Conservation (phyloP, 140 eudicot genomes). For the Erigeron philadelphicus region DNA sequence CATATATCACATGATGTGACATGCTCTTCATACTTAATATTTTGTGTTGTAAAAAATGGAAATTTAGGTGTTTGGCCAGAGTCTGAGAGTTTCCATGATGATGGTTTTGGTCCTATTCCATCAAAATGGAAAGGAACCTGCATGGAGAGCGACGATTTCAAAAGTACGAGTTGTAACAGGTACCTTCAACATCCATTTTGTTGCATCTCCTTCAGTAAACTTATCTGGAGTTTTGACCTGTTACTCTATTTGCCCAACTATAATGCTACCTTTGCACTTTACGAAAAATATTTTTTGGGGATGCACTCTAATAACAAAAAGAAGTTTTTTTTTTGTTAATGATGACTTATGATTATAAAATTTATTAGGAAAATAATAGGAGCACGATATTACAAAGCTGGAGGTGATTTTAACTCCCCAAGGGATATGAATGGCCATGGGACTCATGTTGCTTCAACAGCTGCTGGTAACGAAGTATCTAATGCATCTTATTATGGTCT, state of each 20-base stretch:
- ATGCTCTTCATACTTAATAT: neutral
- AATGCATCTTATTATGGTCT: constrained; percentile 75
- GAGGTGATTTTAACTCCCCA: constrained; percentile 29
- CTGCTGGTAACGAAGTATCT: constrained; percentile 54
- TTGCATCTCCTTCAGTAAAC: neutral
- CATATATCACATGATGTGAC: neutral
- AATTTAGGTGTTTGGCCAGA: constrained; percentile 76
- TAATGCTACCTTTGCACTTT: neutral
- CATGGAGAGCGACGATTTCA: constrained; percentile 52
- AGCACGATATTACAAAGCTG: constrained; percentile 48
- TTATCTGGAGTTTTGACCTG: neutral
- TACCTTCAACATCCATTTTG: constrained; percentile 18
- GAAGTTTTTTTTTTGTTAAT: neutral
- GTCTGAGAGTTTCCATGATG: constrained; percentile 60
- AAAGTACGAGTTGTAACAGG: constrained; percentile 56
- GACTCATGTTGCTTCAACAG: constrained; percentile 75
- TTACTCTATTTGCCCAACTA: too few relatives aligned
- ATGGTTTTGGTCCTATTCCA: constrained; percentile 62
- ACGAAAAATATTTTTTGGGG: neutral
- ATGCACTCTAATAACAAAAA: neutral
- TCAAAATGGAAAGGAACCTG: constrained; percentile 70
- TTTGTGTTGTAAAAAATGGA: constrained; percentile 1
- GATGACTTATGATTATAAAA: neutral
- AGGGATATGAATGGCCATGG: constrained; percentile 79
- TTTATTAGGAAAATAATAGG: constrained; percentile 64